Base-by-base conservation (phyloP, 306 rosid genomes). In the Lathyrus oleraceus region DNA sequence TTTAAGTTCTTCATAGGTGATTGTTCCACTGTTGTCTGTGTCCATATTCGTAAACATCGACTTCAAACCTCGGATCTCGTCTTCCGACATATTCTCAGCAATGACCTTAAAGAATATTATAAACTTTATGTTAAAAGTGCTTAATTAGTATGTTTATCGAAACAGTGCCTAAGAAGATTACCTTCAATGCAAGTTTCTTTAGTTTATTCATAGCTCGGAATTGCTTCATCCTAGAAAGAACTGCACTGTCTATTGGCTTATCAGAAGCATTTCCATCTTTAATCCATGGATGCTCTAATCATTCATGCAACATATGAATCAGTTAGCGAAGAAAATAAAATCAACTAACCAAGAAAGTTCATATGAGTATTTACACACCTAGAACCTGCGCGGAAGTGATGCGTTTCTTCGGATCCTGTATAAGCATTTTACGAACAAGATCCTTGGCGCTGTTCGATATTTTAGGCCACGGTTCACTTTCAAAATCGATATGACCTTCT, bases 191-290 rank as follows among this genome's bases (percentile, higher is more conserved):
- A 68, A 92, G 95, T 79, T 89, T 87, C 87, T 92, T 92, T 61
- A 92, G 87, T 70, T 92, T 88, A 75, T 92, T 92, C 98, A 92
- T 89, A 52, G 92, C 98, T 81, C 95, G 86, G 61, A 92, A 92
- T 77, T 92, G 98, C 88, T 92, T 92, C 96, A 92, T 87, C 84
- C 98, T 82, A 47, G 98, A 88, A 64, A 90, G 95, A 66, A 90
- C 96, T 23, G 97, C 98, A 44, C 94, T 90, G 78, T 90, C 96
- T 36, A 90, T 88, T 38, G 96, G 97, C 81, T 83, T 93, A 80
- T 93, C 94, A 36, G 97, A 80, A 16, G 97, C 98, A 52, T 85
- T 85, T 67, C 91, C 96, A 52, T 76, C 95, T 80, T 90, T 88
- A 53, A 90, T 60, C 98, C 98, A 93, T 19, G 96, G 96, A 71